Evolutionary conservation across 1,284 basidiomycete genomes (phyloP).

Genomic region (Moesziomyces sp.): DNA sequence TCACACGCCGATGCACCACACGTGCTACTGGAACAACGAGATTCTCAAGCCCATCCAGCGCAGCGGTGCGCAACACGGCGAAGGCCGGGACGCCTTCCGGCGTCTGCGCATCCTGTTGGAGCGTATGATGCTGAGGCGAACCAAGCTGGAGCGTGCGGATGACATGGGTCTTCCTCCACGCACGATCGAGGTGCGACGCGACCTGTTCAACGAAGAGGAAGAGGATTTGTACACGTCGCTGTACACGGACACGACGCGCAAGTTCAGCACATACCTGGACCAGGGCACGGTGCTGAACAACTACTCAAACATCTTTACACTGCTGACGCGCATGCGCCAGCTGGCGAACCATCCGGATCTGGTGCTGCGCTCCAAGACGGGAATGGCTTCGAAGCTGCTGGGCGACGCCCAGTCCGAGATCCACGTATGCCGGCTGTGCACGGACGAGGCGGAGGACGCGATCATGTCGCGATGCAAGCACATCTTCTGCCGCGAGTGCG

Average conservation of each 20-base stretch:
- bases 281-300: conserved; percentile 79
- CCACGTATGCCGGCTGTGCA: conserved; percentile 85
- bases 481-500: conserved; percentile 88
- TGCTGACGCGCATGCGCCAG: conserved; percentile 67
- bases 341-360: conserved; percentile 78
- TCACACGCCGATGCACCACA: conserved; percentile 93
- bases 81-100: conserved; percentile 62
- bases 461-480: conserved; percentile 88
- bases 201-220: conserved; percentile 95
- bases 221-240: conserved; percentile 93
- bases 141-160: conserved; percentile 89
- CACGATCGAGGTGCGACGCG: conserved; percentile 86
- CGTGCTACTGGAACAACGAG: conserved; percentile 70
- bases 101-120: conserved; percentile 77
- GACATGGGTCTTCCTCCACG: conserved; percentile 97
- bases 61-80: conserved; percentile 56
- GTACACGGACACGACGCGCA: conserved; percentile 90
- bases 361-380: conserved; percentile 85
- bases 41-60: conserved; percentile 66
- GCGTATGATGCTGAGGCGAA: conserved; percentile 88
- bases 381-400: conserved; percentile 54
- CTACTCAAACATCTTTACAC: conserved; percentile 70
- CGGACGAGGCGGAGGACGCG: conserved; percentile 96
- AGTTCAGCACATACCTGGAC: conserved; percentile 89
- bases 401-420: conserved; percentile 62